phyloP scores from a whole-genome alignment of 306 rosid genomes.

The Lathyrus aphaca region DNA sequence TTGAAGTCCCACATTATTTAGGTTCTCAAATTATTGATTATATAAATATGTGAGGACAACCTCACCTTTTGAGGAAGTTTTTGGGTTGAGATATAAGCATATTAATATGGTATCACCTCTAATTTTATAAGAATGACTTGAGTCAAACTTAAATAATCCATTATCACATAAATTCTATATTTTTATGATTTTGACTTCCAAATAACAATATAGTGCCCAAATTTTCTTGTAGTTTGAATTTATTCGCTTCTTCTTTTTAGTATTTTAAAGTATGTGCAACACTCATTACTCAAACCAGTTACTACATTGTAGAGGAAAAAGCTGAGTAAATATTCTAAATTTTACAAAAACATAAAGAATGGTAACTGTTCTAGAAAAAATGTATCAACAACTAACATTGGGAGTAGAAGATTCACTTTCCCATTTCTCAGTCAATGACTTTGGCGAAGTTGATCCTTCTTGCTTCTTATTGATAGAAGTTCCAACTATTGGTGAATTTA shows the following conservation, averaged over 20 bases:
- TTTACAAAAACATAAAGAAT: conserved; percentile 14
- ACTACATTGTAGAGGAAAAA: neutral
- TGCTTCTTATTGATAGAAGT: conserved; percentile 35
- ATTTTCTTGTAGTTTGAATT: no score
- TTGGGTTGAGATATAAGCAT: no score
- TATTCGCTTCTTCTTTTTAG: neutral
- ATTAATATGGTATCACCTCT: no score
- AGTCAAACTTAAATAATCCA: no score
- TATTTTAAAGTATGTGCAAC: neutral
- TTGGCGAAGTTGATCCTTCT: conserved; percentile 42
- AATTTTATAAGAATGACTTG: no score
- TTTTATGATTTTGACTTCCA: no score
- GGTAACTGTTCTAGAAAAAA: neutral
- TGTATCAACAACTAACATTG: conserved; percentile 1
- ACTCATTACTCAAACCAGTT: neutral
- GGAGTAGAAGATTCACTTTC: conserved; percentile 46
- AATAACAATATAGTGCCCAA: no score
- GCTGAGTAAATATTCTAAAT: neutral
- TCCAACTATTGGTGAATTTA: conserved; percentile 33
- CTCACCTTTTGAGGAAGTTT: no score
- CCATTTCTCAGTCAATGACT: conserved; percentile 51
- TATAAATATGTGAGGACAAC: no score
- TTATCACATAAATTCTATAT: no score
- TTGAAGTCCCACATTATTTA: no score
- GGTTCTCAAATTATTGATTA: no score